Conservation (phyloP, 202 grass and related monocot species). For the Thinopyrum obtusiflorum region DNA sequence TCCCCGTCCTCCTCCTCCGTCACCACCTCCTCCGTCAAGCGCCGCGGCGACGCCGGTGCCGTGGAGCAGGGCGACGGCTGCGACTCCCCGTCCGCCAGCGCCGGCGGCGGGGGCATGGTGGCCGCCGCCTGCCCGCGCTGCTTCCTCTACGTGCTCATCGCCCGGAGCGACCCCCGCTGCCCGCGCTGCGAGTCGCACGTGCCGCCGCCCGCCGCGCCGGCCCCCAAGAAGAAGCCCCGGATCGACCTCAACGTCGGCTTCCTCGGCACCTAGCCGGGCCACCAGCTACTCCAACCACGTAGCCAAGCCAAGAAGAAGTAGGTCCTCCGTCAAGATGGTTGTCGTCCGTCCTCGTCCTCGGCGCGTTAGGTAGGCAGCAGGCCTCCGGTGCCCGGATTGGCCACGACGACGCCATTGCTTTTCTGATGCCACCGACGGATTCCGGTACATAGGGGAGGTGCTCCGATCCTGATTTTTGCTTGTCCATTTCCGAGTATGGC, state of each 20-base stretch:
- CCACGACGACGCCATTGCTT: too few relatives aligned
- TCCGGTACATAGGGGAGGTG: slow-evolving; percentile 18
- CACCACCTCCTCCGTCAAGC: slow-evolving; percentile 60
- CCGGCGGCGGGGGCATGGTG: slow-evolving; percentile 41
- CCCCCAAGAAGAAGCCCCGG: slow-evolving; percentile 45
- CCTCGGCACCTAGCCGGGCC: slow-evolving; percentile 29
- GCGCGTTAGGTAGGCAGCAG: background rate
- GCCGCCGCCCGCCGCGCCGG: slow-evolving; percentile 17
- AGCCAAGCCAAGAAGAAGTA: background rate
- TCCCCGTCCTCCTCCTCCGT: slow-evolving; percentile 81
- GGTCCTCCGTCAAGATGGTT: background rate
- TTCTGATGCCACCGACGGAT: too few relatives aligned
- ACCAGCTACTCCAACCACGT: background rate
- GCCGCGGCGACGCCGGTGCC: slow-evolving; percentile 38
- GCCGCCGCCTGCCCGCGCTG: slow-evolving; percentile 78
- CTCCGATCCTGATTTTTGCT: background rate
- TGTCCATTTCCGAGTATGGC: slow-evolving; percentile 1
- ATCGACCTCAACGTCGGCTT: slow-evolving; percentile 62
- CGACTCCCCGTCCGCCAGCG: slow-evolving; percentile 52
- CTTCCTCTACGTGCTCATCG: slow-evolving; percentile 91
- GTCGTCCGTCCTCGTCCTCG: background rate
- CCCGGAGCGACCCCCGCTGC: slow-evolving; percentile 65
- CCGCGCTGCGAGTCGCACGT: slow-evolving; percentile 75
- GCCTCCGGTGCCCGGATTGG: too few relatives aligned
- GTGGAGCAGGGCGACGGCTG: slow-evolving; percentile 58